These are phyloP conservation scores for Gremmenia infestans DNA, from an alignment of 2,329 filamentous ascomycete genomes.

Conservation along the genomic window DNA sequence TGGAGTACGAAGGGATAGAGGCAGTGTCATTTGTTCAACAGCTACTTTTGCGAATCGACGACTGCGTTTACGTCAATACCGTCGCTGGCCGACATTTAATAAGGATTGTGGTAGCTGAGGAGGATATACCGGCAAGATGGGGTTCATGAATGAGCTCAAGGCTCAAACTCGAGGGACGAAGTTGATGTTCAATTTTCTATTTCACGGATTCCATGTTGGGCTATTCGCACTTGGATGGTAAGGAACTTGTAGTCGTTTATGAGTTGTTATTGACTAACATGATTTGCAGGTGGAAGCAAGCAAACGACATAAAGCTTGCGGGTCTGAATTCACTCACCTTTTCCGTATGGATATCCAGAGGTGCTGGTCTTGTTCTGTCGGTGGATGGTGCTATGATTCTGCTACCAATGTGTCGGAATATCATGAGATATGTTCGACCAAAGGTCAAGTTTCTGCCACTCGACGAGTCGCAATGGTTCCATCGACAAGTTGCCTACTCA, in stretches of 20 bases:
- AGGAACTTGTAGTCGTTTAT: conserved; percentile 28
- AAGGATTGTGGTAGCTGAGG: conserved; percentile 18
- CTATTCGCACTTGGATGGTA: conserved; percentile 87
- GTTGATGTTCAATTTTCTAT: conserved; percentile 73
- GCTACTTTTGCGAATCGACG: conserved; percentile 25
- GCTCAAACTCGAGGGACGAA: conserved; percentile 68
- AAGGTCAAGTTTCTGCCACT: conserved; percentile 84
- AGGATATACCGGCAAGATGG: conserved; percentile 23
- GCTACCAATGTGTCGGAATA: conserved; percentile 88
- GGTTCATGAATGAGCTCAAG: conserved; percentile 35
- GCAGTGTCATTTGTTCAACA: conserved; percentile 25
- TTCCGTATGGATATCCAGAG: conserved; percentile 95
- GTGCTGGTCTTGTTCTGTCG: conserved; percentile 79
- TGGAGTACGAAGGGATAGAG: conserved; percentile 17
- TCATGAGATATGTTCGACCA: conserved; percentile 78
- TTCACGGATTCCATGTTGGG: conserved; percentile 72
- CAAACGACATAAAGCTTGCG: conserved; percentile 59
- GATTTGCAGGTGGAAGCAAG: conserved; percentile 70
- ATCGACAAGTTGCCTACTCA: conserved; percentile 88
- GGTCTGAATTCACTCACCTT: conserved; percentile 75
- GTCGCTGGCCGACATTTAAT: conserved; percentile 55
- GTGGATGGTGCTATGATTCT: conserved; percentile 85
- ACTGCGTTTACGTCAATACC: conserved; percentile 24
- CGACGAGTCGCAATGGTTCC: conserved; percentile 97
- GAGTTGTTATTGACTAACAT: conserved; percentile 14